phyloP scores from a whole-genome alignment of 306 rosid species.

The Cicer yamashitae region DNA sequence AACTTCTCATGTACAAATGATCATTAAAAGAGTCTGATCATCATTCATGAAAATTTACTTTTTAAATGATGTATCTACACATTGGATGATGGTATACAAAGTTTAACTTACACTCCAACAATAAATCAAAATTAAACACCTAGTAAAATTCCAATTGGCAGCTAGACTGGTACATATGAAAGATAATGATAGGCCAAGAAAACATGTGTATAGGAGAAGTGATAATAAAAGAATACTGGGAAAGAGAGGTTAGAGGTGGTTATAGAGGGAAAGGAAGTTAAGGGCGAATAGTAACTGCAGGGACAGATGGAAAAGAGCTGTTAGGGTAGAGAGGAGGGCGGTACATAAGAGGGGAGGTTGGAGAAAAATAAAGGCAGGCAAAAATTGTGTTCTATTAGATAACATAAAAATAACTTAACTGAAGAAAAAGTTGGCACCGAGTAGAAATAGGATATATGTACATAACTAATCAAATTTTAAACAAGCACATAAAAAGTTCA shows the following conservation, averaged over 20 bases:
- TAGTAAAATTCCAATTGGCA: neutral
- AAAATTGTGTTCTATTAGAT: neutral
- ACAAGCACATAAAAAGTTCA: constrained; percentile 20
- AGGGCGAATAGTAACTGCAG: no score
- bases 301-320: no score
- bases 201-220: no score
- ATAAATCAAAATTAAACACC: constrained; percentile 3
- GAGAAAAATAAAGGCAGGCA: no score
- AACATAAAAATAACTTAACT: constrained; percentile 18
- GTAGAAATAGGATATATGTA: neutral
- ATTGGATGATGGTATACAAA: neutral
- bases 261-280: no score
- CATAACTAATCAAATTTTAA: constrained; percentile 4
- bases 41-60: neutral
- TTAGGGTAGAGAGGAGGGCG: no score
- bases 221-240: no score
- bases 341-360: no score
- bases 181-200: neutral
- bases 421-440: constrained; percentile 16
- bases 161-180: constrained; percentile 14
- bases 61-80: constrained; percentile 1
- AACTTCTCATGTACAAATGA: neutral
- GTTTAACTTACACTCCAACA: constrained; percentile 8
- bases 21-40: neutral
- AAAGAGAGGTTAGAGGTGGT: no score